Percentiles rank a stretch among this genome's conserved stretches.
These are phyloP conservation scores for Trifolium repens DNA, from an alignment of 306 rosid species.

Conservation along the genomic window DNA sequence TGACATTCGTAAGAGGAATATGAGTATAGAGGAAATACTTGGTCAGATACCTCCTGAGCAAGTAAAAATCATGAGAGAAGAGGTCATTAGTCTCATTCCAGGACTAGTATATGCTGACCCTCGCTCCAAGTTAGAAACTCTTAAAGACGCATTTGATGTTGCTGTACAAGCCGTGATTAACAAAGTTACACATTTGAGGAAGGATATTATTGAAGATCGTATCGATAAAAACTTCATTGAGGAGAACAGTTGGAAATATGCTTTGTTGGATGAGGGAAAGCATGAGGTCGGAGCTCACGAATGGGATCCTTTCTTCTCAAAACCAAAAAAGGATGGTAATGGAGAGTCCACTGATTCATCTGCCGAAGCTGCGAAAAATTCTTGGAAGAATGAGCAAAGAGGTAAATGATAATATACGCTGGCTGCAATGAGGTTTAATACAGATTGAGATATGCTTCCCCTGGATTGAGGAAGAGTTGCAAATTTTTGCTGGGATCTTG, in stretches of 20 bases:
- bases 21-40: slow-evolving; percentile 80
- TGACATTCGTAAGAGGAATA: slow-evolving; percentile 77
- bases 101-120: slow-evolving; percentile 92
- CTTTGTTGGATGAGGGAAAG: slow-evolving; percentile 82
- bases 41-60: slow-evolving; percentile 70
- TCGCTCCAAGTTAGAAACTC: slow-evolving; percentile 80
- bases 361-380: slow-evolving; percentile 80
- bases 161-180: slow-evolving; percentile 80
- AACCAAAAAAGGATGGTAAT: slow-evolving; percentile 80
- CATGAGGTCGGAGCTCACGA: slow-evolving; percentile 94
- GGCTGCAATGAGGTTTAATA: slow-evolving; percentile 10
- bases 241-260: slow-evolving; percentile 98
- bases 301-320: slow-evolving; percentile 99
- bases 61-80: slow-evolving; percentile 87
- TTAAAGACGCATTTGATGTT: slow-evolving; percentile 93
- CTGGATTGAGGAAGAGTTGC: slow-evolving; percentile 20
- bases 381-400: slow-evolving; percentile 83
- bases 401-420: slow-evolving; percentile 17
- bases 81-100: slow-evolving; percentile 86
- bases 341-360: slow-evolving; percentile 68
- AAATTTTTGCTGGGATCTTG: slow-evolving; percentile 37
- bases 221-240: slow-evolving; percentile 77
- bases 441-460: slow-evolving; percentile 19
- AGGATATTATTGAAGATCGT: slow-evolving; percentile 67
- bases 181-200: slow-evolving; percentile 83